phyloP scores from a whole-genome alignment of 2,329 filamentous ascomycete genomes.

The Pseudonectria foliicola region DNA sequence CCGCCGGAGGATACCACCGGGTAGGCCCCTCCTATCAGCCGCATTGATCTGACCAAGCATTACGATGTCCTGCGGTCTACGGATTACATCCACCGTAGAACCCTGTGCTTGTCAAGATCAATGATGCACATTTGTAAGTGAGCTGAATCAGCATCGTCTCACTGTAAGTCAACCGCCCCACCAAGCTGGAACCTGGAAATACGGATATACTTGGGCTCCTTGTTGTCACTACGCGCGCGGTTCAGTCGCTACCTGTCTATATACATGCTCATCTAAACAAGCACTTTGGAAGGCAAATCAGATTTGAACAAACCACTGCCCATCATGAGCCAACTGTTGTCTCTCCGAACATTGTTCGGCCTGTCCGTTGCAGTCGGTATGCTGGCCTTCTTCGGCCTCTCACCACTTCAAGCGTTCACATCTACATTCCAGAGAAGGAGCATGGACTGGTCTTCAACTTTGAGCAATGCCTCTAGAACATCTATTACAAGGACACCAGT shows the following conservation, averaged over 20 bases:
- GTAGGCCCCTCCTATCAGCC: too few relatives aligned
- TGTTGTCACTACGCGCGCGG: not conserved
- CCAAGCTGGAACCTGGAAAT: slow-evolving; percentile 13
- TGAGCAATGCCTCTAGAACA: slow-evolving; percentile 5
- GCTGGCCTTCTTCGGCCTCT: slow-evolving; percentile 15
- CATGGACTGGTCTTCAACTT: slow-evolving; percentile 9
- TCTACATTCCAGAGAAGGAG: slow-evolving; percentile 17
- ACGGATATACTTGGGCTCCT: slow-evolving; percentile 13
- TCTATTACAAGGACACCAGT: slow-evolving; percentile 27
- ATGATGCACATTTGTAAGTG: slow-evolving; percentile 1
- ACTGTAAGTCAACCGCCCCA: slow-evolving; percentile 7
- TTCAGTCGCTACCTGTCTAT: too few relatives aligned
- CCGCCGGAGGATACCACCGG: too few relatives aligned
- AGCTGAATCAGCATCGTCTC: slow-evolving; percentile 15
- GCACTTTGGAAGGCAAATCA: not conserved
- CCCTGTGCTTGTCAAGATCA: too few relatives aligned
- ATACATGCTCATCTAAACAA: not conserved
- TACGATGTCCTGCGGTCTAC: too few relatives aligned
- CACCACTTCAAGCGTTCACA: slow-evolving; percentile 15
- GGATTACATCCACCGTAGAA: too few relatives aligned
- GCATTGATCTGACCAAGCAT: too few relatives aligned
- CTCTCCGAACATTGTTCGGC: slow-evolving; percentile 14
- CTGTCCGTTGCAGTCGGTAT: slow-evolving; percentile 16
- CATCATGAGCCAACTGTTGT: slow-evolving; percentile 16
- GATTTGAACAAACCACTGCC: not conserved